Base-by-base conservation (phyloP, 345 rosid species). In the Citrus australasica region DNA sequence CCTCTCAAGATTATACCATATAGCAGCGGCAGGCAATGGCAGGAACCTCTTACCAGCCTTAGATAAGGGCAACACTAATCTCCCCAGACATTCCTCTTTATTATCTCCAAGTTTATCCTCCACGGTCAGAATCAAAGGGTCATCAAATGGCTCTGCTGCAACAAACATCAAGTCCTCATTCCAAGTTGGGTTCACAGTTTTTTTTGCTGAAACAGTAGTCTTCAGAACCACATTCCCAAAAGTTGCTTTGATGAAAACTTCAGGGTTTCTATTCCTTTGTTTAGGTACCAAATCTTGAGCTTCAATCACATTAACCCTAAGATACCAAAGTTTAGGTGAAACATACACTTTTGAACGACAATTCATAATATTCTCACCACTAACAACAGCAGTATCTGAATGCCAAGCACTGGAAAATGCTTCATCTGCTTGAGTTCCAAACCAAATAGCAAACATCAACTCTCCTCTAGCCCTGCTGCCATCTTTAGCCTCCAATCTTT, bases 121-220 rank as follows among this genome's bases (percentile, higher is more conserved):
- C 58, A 86, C 83, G n/a, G 83, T 85, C 66, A 88, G 17, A 60
- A 86, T 55, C 67, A 88, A 66, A 6, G 68, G 76, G 67, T 88
- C 87, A 9, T 85, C 78, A 27, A 84, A 88, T 25, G 89, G 89
- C 38, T 88, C 89, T 0, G 85, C 89, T 22, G 85, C 91, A 11
- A 86, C 88, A 75, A 88, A 88, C 84, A 86, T 83, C 73, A 88
- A 56, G n/a, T 88, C 91, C 78, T 88, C 87, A 60, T 83, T 86
- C 91, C 91, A 86, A 63, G 67, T 68, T 8, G 90, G 90, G 66
- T 81, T 82, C 48, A 28, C 53, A 55, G 42, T 64, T 77, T 81
- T 85, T 42, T 48, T 75, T 7, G 60, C 40, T 2, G 89, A 88
- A 72, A 83, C 59, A 56, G 51, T 78, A 55, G 82, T 88, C 71